These are phyloP conservation scores for Metschnikowia colocasiae DNA, from an alignment of 805 yeast species.

Conservation along the genomic window DNA sequence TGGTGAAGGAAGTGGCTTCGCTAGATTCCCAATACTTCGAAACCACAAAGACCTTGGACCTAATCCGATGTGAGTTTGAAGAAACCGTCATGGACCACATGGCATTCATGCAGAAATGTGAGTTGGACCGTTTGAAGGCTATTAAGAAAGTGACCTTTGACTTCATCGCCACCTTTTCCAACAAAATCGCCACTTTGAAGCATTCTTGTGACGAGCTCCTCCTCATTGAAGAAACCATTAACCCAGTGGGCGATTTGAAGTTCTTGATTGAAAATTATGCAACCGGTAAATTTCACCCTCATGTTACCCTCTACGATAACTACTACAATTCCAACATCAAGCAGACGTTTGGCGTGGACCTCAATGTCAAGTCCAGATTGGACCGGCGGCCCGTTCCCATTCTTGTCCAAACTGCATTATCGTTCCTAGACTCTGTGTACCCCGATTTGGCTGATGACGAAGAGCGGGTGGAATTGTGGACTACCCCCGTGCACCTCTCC, in stretches of 20 bases:
- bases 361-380: constrained; percentile 64
- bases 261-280: constrained; percentile 62
- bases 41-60: constrained; percentile 58
- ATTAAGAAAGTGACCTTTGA: constrained; percentile 72
- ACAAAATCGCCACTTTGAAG: constrained; percentile 55
- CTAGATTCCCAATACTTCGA: constrained; percentile 51
- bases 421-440: constrained; percentile 64
- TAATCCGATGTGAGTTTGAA: constrained; percentile 67
- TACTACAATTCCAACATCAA: constrained; percentile 65
- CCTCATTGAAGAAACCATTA: constrained; percentile 65
- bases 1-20: constrained; percentile 53
- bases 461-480: constrained; percentile 67
- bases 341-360: constrained; percentile 78
- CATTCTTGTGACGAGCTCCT: constrained; percentile 57
- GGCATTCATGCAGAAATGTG: constrained; percentile 78
- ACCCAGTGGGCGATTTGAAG: constrained; percentile 65
- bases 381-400: constrained; percentile 73
- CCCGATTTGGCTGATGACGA: constrained; percentile 69
- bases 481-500: constrained; percentile 56
- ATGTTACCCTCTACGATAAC: constrained; percentile 70
- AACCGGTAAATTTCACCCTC: constrained; percentile 74
- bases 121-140: constrained; percentile 70
- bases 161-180: constrained; percentile 63
- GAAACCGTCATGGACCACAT: constrained; percentile 69
- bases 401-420: constrained; percentile 58